A percentile compares a stretch with the other conserved stretches of the same genome.
These are phyloP conservation scores for Pichia cephalocereana DNA, from an alignment of 805 yeast species.

Conservation along the genomic window DNA sequence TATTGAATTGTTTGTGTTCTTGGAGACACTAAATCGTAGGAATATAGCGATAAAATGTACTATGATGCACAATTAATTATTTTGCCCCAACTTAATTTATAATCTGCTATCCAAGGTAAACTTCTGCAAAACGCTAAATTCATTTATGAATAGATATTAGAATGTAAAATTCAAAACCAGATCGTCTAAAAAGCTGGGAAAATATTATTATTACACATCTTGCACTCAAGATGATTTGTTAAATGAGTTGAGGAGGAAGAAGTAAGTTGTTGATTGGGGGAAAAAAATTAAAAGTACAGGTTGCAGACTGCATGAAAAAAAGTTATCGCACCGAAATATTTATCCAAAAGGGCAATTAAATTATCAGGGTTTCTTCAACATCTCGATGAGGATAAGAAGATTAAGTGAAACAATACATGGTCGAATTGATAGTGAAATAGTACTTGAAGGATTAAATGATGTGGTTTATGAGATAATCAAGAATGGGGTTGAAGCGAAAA, in stretches of 20 bases:
- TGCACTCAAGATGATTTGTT: too few relatives aligned
- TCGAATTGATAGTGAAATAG: constrained; percentile 20
- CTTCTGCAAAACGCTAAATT: background rate
- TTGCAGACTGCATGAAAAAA: background rate
- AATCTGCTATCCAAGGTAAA: background rate
- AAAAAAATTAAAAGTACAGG: background rate
- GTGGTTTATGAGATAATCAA: constrained; percentile 43
- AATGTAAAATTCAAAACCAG: background rate
- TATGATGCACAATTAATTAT: constrained; percentile 23
- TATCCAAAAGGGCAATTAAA: background rate
- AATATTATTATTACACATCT: background rate
- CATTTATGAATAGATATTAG: background rate
- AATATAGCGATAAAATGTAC: constrained; percentile 20
- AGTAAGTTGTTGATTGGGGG: too few relatives aligned
- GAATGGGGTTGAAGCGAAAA: constrained; percentile 48
- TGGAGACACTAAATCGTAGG: constrained; percentile 27
- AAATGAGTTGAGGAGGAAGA: too few relatives aligned
- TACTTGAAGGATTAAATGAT: constrained; percentile 28
- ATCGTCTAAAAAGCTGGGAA: background rate
- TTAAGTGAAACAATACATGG: background rate
- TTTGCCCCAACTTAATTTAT: background rate
- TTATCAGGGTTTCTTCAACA: constrained; percentile 1
- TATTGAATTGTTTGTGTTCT: constrained; percentile 22
- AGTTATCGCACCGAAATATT: background rate
- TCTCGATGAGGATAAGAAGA: background rate